Evolutionary conservation across 495 filamentous ascomycete genomes (phyloP), one percentile per base, ranked within the genome.

Genomic region (Xylaria castorea): DNA sequence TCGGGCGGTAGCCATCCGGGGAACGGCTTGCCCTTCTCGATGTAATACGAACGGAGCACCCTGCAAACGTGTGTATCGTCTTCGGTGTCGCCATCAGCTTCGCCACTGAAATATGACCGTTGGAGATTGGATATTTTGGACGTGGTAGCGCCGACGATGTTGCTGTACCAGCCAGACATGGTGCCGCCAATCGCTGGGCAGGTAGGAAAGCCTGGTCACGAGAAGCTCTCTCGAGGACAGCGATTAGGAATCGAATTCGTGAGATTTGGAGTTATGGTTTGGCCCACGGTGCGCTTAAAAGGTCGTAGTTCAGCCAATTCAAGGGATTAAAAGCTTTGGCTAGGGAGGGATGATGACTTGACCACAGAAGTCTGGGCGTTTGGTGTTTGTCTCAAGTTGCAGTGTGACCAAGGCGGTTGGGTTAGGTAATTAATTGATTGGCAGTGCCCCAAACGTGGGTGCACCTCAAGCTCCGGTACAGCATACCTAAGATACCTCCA

Each of bases 51-150:
- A 66, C 96, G 92, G n/a, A 99, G 90, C 18, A 97, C 95, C 78
- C 95, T 92, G 83, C 93, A 95, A 78, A 99, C 91, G 83, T 97
- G 94, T 1, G 94, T 95, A 84, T 96, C 92, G 83, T 97, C 94
- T 83, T 97, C 94, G 70, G 94, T 96, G 77, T 98, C 95, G 73
- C 92, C 93, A 83, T 97, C 95, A 70, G 90, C 87, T 80, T 97
- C 95, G 77, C 90, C 87, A 69, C 87, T 83, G 68, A 94, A 91
- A 80, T 96, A 91, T 40, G 90, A 91, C 46, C 91, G 90, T 71
- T 93, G 93, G 73, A 97, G 88, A 75, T 91, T 91, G 80, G 88
- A 92, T 81, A 97, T 93, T 73, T 91, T 89, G 44, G 91, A 91
- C 68, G 93, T 92, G 14, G 94, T 91, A 71, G 88, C 92, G 53